Base-by-base conservation (phyloP, 1,284 basidiomycete species). In the Moniliophthora roreri region DNA sequence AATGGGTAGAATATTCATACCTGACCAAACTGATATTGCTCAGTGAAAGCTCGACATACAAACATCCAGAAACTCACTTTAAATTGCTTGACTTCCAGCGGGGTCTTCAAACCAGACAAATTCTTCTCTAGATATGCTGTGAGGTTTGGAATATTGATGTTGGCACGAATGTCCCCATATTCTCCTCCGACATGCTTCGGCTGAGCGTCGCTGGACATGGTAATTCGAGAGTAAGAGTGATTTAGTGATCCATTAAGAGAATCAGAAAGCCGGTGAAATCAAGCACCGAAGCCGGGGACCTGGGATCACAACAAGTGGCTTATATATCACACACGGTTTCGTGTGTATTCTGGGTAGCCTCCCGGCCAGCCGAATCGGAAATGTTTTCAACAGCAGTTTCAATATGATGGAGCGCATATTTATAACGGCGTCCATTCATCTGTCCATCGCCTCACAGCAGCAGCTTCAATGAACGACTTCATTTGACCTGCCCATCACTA, bases 71-170 rank as follows among this genome's bases (percentile, higher is more conserved):
- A 39, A 76, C 83, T 54, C 67, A 91, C 91, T 70, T 91, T 91
- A 76, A 98, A 98, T 70, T 98, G 95, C 74, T 95, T 91, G 24
- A 96, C 84, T 18, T 77, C 73, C 7, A 96, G 82, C 0, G 93
- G 92, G 1, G 82, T 70, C 28, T 71, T 71, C 55, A 95, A 80
- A 0, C 70, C 74, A 6, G 76, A 67, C 1, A 91, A 82, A 60
- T 82, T 69, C 54, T 72, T 67, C 50, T 71, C 63, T 53, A 97
- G 80, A 67, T 93, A 97, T 11, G 68, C 68, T 57, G 89, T 87
- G 53, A 95, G 77, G 50, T 72, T 80, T 32, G 73, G 74, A 28
- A 87, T 67, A 60, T 92, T 81, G 60, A 95, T 85, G 50, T 71
- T 76, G 3, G 91, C 82, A 45, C 91, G 80, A n/a, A 93, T 69